phyloP scores from a whole-genome alignment of 2,329 filamentous ascomycete species.

The Hymenoscyphus albidus region DNA sequence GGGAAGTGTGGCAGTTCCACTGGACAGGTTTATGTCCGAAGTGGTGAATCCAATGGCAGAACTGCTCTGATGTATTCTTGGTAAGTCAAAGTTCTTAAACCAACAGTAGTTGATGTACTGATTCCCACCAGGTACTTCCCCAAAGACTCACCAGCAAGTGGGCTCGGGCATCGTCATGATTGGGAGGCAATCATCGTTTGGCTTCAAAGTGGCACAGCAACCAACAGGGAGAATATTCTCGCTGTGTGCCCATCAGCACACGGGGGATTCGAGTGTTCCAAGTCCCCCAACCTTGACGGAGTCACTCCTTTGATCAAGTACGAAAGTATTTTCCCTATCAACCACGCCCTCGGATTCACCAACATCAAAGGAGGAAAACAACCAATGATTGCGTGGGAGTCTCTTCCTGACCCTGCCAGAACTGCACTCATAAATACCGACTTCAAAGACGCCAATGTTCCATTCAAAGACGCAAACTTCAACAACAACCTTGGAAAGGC shows the following conservation, averaged over 20 bases:
- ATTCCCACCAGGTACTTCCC: background rate
- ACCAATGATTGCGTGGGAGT: conserved; percentile 3
- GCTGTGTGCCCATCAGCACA: conserved; percentile 1
- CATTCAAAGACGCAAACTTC: background rate
- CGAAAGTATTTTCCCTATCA: background rate
- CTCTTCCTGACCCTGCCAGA: background rate
- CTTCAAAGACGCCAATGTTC: background rate
- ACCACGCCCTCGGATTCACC: background rate
- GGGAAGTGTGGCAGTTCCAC: background rate
- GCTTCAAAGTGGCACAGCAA: background rate
- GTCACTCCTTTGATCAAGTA: background rate
- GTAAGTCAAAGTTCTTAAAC: background rate
- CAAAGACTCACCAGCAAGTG: background rate
- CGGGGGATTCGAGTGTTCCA: background rate
- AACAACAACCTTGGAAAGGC: background rate
- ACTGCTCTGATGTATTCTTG: conserved; percentile 2
- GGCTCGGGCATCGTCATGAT: conserved; percentile 4
- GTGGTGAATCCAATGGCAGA: background rate
- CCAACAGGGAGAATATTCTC: background rate
- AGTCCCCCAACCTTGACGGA: background rate
- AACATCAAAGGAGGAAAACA: background rate
- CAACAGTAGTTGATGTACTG: background rate
- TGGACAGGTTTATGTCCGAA: background rate
- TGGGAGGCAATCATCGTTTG: conserved; percentile 1
- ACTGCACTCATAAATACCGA: background rate